These are phyloP conservation scores for Podaxis sp. DNA, from an alignment of 768 basidiomycete genomes.

Conservation along the genomic window DNA sequence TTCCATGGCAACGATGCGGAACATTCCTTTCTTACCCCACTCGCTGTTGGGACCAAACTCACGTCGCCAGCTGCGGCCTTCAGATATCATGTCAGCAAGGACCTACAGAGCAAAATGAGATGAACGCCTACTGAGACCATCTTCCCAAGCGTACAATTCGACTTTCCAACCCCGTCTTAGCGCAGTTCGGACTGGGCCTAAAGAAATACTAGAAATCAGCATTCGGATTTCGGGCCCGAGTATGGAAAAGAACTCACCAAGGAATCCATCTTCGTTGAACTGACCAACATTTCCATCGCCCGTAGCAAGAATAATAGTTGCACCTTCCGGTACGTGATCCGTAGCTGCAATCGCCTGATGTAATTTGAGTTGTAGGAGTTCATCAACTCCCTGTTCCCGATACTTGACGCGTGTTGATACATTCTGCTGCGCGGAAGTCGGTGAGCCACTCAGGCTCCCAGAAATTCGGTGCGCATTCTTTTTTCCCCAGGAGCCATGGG, in stretches of 20 bases:
- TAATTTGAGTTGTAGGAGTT: constrained; percentile 88
- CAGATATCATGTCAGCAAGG: neutral
- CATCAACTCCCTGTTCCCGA: constrained; percentile 93
- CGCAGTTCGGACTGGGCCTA: constrained; percentile 75
- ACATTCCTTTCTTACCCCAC: constrained; percentile 43
- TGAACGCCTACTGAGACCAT: constrained; percentile 56
- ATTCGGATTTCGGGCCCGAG: too few relatives aligned
- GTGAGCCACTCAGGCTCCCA: constrained; percentile 19
- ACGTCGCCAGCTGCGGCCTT: constrained; percentile 63
- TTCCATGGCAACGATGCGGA: constrained; percentile 60
- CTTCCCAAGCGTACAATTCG: constrained; percentile 92
- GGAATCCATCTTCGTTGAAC: constrained; percentile 90
- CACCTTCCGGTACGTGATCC: constrained; percentile 58
- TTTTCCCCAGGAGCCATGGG: neutral
- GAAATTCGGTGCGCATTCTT: constrained; percentile 21
- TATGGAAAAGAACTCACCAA: constrained; percentile 33
- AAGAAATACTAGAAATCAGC: neutral
- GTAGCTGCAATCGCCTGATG: constrained; percentile 77
- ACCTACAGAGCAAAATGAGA: neutral
- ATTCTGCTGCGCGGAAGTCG: constrained; percentile 19
- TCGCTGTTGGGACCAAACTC: constrained; percentile 62
- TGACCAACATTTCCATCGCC: constrained; percentile 92
- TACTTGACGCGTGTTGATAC: constrained; percentile 45
- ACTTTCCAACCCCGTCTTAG: constrained; percentile 89
- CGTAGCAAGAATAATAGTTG: constrained; percentile 87